phyloP scores from a whole-genome alignment of 805 yeast species.

The Sugiyamaella mastotermitis region DNA sequence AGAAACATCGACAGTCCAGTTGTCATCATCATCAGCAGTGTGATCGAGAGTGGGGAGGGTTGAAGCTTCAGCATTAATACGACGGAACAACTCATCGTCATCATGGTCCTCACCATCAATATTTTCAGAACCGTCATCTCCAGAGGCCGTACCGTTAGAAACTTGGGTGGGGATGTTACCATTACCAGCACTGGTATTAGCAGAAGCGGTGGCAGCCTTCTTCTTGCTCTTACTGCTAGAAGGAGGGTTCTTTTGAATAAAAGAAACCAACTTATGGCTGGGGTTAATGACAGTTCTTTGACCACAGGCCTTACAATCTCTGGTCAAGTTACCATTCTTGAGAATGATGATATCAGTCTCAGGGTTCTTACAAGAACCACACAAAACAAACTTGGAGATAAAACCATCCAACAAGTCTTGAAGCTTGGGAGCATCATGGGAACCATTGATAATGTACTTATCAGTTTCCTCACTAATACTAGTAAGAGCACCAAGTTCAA shows the following conservation, averaged over 20 bases:
- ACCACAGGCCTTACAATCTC: slow-evolving; percentile 99
- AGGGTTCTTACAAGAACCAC: slow-evolving; percentile 94
- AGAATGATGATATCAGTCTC: slow-evolving; percentile 87
- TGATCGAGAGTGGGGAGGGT: slow-evolving; percentile 51
- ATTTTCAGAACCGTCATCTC: slow-evolving; percentile 62
- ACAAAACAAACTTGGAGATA: slow-evolving; percentile 84
- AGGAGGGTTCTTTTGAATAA: slow-evolving; percentile 82
- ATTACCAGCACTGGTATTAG: slow-evolving; percentile 87
- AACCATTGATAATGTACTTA: slow-evolving; percentile 90
- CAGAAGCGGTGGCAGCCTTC: slow-evolving; percentile 83
- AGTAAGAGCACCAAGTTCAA: slow-evolving; percentile 96
- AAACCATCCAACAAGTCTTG: slow-evolving; percentile 95
- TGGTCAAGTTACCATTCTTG: slow-evolving; percentile 66
- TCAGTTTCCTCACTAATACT: slow-evolving; percentile 72
- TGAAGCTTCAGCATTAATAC: slow-evolving; percentile 80
- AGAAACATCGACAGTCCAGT: slow-evolving; percentile 96
- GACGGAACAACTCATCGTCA: slow-evolving; percentile 67
- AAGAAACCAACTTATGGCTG: slow-evolving; percentile 80
- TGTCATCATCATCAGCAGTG: slow-evolving; percentile 66
- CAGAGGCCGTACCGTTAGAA: slow-evolving; percentile 29
- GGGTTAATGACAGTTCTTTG: slow-evolving; percentile 76
- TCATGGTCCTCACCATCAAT: slow-evolving; percentile 33
- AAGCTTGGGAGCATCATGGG: slow-evolving; percentile 80
- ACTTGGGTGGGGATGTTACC: too few species aligned
- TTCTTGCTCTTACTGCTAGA: slow-evolving; percentile 40